Evolutionary conservation across 768 basidiomycete genomes (phyloP).

Genomic region (Panaeolus papilionaceus): DNA sequence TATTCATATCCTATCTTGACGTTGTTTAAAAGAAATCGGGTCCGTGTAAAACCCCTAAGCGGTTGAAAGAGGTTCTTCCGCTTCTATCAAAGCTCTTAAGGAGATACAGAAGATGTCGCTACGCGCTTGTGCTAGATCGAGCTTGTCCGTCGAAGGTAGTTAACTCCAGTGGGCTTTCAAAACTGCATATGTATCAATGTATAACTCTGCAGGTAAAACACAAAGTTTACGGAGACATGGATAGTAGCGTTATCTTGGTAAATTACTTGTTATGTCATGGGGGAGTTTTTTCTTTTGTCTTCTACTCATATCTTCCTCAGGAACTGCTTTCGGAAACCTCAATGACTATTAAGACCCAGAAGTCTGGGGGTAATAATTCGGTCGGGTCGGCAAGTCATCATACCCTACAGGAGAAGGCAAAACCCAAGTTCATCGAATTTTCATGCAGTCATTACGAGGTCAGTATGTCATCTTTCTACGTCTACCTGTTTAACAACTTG

Average conservation of each 20-base stretch:
- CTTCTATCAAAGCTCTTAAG: slow-evolving; percentile 67
- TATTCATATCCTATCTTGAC: background rate
- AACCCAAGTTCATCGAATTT: slow-evolving; percentile 84
- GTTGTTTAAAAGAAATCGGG: slow-evolving; percentile 35
- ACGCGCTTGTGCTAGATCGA: slow-evolving; percentile 64
- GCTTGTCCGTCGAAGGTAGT: slow-evolving; percentile 82
- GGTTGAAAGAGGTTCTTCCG: slow-evolving; percentile 61
- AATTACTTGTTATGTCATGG: slow-evolving; percentile 10
- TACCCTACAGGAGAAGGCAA: slow-evolving; percentile 55
- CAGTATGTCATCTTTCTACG: slow-evolving; percentile 16
- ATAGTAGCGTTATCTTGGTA: slow-evolving; percentile 71
- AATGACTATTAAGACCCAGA: slow-evolving; percentile 61
- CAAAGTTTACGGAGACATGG: slow-evolving; percentile 49
- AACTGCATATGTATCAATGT: background rate
- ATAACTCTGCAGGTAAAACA: slow-evolving; percentile 40
- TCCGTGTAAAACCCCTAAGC: slow-evolving; percentile 71
- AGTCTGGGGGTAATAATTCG: slow-evolving; percentile 47
- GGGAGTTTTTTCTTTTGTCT: background rate
- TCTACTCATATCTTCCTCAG: slow-evolving; percentile 40
- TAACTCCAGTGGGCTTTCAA: background rate
- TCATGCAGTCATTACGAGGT: slow-evolving; percentile 72
- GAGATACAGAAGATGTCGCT: slow-evolving; percentile 73
- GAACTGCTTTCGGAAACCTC: slow-evolving; percentile 80
- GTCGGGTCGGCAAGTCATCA: slow-evolving; percentile 58
- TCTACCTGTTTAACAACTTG: background rate